phyloP scores from a whole-genome alignment of 179 eudicot genomes.

The Beta lomatogona region DNA sequence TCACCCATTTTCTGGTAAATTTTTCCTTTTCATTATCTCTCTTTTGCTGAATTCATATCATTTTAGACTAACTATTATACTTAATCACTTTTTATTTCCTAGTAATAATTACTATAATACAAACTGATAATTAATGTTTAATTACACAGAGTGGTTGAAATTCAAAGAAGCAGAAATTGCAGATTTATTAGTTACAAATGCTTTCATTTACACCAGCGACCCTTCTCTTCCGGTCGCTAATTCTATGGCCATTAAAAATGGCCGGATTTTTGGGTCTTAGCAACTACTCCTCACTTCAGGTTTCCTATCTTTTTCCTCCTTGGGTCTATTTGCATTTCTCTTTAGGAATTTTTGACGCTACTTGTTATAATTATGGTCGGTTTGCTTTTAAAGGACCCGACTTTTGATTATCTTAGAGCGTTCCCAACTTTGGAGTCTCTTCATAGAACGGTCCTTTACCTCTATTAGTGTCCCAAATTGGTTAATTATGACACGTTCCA shows the following conservation, averaged over 20 bases:
- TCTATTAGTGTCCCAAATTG: too few relatives aligned
- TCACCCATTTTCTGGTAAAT: constrained; percentile 24
- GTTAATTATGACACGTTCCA: too few relatives aligned
- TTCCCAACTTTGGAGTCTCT: too few relatives aligned
- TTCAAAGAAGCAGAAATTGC: constrained; percentile 36
- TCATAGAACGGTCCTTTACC: too few relatives aligned
- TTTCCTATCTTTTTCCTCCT: constrained; percentile 4
- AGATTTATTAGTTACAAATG: constrained; percentile 78
- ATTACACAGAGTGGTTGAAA: constrained; percentile 10
- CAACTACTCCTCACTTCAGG: constrained; percentile 65
- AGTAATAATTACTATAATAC: too few relatives aligned
- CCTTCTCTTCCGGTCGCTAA: constrained; percentile 69
- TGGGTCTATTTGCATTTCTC: too few relatives aligned
- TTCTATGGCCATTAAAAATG: constrained; percentile 67
- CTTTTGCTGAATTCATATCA: too few relatives aligned
- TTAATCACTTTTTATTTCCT: not conserved
- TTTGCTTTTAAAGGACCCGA: too few relatives aligned
- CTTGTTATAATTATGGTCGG: too few relatives aligned
- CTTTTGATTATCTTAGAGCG: too few relatives aligned
- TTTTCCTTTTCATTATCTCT: not conserved
- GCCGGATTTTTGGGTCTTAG: constrained; percentile 63
- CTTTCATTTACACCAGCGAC: constrained; percentile 76
- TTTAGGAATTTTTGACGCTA: too few relatives aligned
- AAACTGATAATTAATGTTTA: too few relatives aligned
- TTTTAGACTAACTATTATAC: not conserved